Base-by-base conservation (phyloP, 805 yeast species). In the Teunomyces tritomae region DNA sequence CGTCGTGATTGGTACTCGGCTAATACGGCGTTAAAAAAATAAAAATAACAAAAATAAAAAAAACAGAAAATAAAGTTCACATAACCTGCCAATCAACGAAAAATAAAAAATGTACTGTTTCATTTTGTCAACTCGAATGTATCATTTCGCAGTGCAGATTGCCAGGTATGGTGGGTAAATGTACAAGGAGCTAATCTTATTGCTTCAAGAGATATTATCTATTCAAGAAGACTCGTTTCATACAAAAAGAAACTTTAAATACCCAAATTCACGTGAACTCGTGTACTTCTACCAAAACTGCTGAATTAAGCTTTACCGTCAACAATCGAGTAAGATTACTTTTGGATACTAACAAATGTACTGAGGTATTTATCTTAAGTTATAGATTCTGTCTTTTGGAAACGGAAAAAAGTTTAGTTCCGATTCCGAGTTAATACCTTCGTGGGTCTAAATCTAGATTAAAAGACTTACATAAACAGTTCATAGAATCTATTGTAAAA, bases 281-380 rank as follows among this genome's bases (percentile, higher is more conserved):
- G 28, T n/a, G 29, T 20, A 11, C 16, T 24, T 7, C 29, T 24
- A 11, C 16, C 40, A 26, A n/a, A 37, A 37, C 7, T 24, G 27
- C 29, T n/a, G n/a, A n/a, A 37, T 26, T 37, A 37, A 37, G 17
- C 40, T 37, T 37, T 37, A 32, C n/a, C 34, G 34, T 32, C 34
- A 32, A 32, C 34, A 32, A 32, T 32, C 34, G 13, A 16, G 16
- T 11, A 13, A 32, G 34, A 16, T 13, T 16, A 32, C 34, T 32
- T 7, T 11, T 7, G 14, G 34, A 32, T 13, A 9, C 8, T 13
- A 32, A 32, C 34, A 32, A 32, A 32, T 4, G 26, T 10, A 35
- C 39, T 35, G 39, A 35, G 39, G 39, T 35, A 35, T 35, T 35
- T 35, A 35, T 20, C 39, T 32, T 13, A 32, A 13, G 34, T 32